Evolutionary conservation across 2,329 filamentous ascomycete species (phyloP), one percentile per base, ranked within the genome.

Genomic region (Coleophoma cylindrospora): DNA sequence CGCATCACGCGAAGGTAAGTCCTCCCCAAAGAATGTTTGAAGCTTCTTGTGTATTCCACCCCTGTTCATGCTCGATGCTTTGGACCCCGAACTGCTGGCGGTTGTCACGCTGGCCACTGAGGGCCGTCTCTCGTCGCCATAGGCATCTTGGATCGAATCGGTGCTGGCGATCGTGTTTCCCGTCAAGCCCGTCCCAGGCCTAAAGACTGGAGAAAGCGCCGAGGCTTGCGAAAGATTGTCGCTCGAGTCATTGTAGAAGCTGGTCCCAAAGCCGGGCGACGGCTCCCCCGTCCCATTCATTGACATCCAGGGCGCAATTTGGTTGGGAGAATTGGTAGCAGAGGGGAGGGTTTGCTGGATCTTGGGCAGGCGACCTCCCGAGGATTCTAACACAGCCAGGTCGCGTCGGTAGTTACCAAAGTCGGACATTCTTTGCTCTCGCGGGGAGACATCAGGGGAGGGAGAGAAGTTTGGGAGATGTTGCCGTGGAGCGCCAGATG

Each of bases 11-110:
- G 80, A 81, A 52, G 83, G 82, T 67, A 88, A 90, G 64, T 96
- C 91, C 61, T 96, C 92, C 43, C 92, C 91, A 70, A 96, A 95
- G 66, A 96, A 92, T 40, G 87, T 89, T 64, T 94, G 89, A 55
- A 96, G 75, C 70, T 92, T 94, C 69, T 91, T 91, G 61, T 81
- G 77, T 56, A 82, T 78, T 50, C 86, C 79, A 47, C 87, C 83
- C 52, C 86, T 77, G 53, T 82, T 84, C 54, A 83, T 74, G 66
- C 86, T 88, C 51, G 80, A 79, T 69, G 80, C 79, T 69, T 84
- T 86, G 40, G 92, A 95, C 34, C 89, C 88, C 57, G 88, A 81
- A 64, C 92, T 95, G 68, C 91, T 94, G 50, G 89, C 82, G 4
- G 86, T 95, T 13, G 87, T 91, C 56, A 91, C 84, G 68, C 91